Base-by-base conservation (phyloP, 164 flowering plant genomes). In the Nymphaea thermarum region DNA sequence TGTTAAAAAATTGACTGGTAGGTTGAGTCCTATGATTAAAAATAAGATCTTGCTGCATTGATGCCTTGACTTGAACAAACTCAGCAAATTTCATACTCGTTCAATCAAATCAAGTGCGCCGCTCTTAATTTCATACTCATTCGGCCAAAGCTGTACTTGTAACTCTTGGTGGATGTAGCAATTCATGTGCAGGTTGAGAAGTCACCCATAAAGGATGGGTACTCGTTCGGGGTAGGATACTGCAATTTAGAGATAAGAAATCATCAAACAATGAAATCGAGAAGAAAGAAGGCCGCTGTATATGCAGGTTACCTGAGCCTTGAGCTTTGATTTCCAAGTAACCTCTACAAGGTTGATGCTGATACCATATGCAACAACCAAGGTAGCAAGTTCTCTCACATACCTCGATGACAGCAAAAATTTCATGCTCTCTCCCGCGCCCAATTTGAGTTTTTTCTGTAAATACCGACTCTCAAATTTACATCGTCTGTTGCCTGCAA, bases 211-310 rank as follows among this genome's bases (percentile, higher is more conserved):
- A 94, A 94, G 44, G 99, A 74, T 4, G 99, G 91, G 79, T 94
- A 94, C 70, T 88, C 99, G 67, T 94, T 94, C 16, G 98, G 99
- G 75, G 96, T 91, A 4, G 99, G 99, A 67, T 91, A 94, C 99
- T 94, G 82, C 74, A 81, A 60, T 14, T 25, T 63, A 42, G 11
- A 65, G 11, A 60, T 12, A 65, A 71, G 59, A 65, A 7, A 64
- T 7, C 8, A 64, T 41, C 16, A 64, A 7, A 36, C 5, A 64
- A 5, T 42, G 43, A 3, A 42, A 42, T 10, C 2, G n/a, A n/a
- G n/a, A n/a, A n/a, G n/a, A n/a, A n/a, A n/a, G 14, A 53, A 6
- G 59, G 63, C 10, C n/a, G n/a, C n/a, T n/a, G n/a, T n/a, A n/a
- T n/a, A n/a, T n/a, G n/a, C n/a, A n/a, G n/a, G n/a, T n/a, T n/a